A percentile compares a stretch with the other conserved stretches of the same genome.
phyloP scores from a whole-genome alignment of 2,329 filamentous ascomycete species.

The Beauveria rudraprayagi region DNA sequence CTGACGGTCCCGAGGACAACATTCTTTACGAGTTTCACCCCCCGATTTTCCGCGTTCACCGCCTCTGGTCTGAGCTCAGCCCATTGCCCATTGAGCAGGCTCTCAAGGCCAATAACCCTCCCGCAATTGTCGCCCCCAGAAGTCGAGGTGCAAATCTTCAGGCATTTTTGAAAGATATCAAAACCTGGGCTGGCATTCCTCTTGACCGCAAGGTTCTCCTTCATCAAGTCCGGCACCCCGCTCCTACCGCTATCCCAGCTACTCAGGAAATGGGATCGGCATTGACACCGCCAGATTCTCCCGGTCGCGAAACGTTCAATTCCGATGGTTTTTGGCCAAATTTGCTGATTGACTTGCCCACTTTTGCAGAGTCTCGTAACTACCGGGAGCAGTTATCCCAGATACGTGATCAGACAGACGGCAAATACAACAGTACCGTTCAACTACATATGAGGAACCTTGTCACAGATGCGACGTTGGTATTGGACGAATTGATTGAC shows the following conservation, averaged over 20 bases:
- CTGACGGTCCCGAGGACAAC: conserved; percentile 52
- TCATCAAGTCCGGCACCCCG: conserved; percentile 49
- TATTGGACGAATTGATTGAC: conserved; percentile 73
- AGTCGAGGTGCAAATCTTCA: conserved; percentile 64
- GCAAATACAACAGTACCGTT: conserved; percentile 68
- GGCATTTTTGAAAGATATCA: conserved; percentile 68
- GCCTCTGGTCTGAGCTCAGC: conserved; percentile 57
- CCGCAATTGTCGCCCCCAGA: conserved; percentile 59
- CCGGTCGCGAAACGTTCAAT: conserved; percentile 22
- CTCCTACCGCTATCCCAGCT: conserved; percentile 28
- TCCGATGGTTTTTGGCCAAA: conserved; percentile 31
- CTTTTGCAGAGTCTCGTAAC: conserved; percentile 39
- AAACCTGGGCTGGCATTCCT: conserved; percentile 60
- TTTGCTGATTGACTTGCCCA: conserved; percentile 39
- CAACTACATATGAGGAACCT: conserved; percentile 60
- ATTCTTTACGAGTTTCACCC: conserved; percentile 78
- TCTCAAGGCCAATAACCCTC: conserved; percentile 51
- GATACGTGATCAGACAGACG: conserved; percentile 60
- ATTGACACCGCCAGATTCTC: conserved; percentile 34
- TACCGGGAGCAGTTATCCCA: conserved; percentile 15
- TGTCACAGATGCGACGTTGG: conserved; percentile 63
- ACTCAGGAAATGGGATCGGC: conserved; percentile 28
- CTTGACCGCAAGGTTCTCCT: conserved; percentile 66
- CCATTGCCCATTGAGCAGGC: conserved; percentile 49
- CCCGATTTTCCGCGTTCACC: conserved; percentile 76